Percentiles rank a stretch among this genome's conserved stretches.
These are phyloP conservation scores for Ophioceras dolichostomum DNA, from an alignment of 2,329 filamentous ascomycete genomes.

Conservation along the genomic window DNA sequence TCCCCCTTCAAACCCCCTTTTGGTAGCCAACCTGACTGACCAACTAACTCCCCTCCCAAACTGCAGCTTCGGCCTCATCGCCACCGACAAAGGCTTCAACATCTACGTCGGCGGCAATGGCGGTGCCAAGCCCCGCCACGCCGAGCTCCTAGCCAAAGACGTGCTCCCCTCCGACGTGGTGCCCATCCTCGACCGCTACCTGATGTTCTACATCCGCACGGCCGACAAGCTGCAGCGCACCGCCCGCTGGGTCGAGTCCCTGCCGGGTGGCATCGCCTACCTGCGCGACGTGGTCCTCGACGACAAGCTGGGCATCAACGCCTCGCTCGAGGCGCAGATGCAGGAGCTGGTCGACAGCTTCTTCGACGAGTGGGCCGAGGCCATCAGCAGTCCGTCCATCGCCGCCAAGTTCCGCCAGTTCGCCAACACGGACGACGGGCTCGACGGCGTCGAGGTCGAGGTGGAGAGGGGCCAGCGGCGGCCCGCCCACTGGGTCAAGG, in stretches of 20 bases:
- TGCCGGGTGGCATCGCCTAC: constrained; percentile 76
- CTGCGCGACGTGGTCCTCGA: constrained; percentile 72
- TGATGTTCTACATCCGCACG: constrained; percentile 89
- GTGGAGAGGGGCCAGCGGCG: constrained; percentile 60
- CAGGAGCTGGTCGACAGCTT: constrained; percentile 68
- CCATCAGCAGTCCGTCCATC: constrained; percentile 55
- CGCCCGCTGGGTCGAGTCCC: constrained; percentile 72
- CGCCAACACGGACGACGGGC: constrained; percentile 63
- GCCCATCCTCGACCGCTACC: constrained; percentile 74
- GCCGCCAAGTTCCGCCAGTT: constrained; percentile 69
- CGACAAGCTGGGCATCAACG: constrained; percentile 76
- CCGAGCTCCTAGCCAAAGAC: constrained; percentile 75
- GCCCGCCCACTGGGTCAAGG: constrained; percentile 67
- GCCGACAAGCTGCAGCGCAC: constrained; percentile 85
- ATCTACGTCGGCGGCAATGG: constrained; percentile 86
- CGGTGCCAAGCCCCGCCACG: constrained; percentile 72
- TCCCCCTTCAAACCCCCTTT: too few relatives aligned
- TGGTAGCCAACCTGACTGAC: not conserved
- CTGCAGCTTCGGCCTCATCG: constrained; percentile 70
- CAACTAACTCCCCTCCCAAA: constrained; percentile 3
- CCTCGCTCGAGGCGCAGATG: constrained; percentile 80
- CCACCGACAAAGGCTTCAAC: constrained; percentile 88
- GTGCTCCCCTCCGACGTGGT: constrained; percentile 73
- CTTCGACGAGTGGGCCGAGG: constrained; percentile 89
- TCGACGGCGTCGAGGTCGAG: constrained; percentile 58